A percentile compares a stretch with the other conserved stretches of the same genome.
Conservation (phyloP, 169 alveolate genomes). For the Cryptosporidium ubiquitum region DNA sequence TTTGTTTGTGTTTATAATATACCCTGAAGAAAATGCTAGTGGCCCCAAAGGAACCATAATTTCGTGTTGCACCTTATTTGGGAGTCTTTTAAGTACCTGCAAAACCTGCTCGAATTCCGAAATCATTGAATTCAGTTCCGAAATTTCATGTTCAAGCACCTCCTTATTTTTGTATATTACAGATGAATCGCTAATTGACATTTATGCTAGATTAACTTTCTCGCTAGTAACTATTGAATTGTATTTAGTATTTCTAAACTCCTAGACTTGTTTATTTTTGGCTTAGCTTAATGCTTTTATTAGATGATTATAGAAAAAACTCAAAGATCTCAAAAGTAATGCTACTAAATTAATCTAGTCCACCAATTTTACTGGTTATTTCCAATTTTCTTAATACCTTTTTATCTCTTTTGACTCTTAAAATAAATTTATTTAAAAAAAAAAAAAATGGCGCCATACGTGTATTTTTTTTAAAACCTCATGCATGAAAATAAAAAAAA, state of each 20-base stretch:
- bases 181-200: slow-evolving; percentile 37
- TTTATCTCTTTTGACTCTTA: neutral
- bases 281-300: neutral
- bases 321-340: neutral
- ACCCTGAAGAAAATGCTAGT: slow-evolving; percentile 49
- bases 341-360: too few relatives aligned
- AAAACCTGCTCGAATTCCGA: slow-evolving; percentile 42
- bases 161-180: slow-evolving; percentile 14
- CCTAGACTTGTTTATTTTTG: neutral
- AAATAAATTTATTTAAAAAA: neutral
- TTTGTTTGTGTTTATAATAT: slow-evolving; percentile 49
- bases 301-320: too few relatives aligned
- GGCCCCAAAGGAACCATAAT: slow-evolving; percentile 73
- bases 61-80: slow-evolving; percentile 57
- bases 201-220: neutral
- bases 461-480: slow-evolving; percentile 7
- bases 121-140: slow-evolving; percentile 28
- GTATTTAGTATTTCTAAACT: neutral
- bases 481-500: neutral
- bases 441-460: slow-evolving; percentile 4
- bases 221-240: neutral
- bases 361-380: too few relatives aligned
- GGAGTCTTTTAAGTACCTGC: slow-evolving; percentile 1
- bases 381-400: neutral
- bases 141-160: slow-evolving; percentile 35